Base-by-base conservation (phyloP, 306 rosid species). In the Trifolium fragiferum region DNA sequence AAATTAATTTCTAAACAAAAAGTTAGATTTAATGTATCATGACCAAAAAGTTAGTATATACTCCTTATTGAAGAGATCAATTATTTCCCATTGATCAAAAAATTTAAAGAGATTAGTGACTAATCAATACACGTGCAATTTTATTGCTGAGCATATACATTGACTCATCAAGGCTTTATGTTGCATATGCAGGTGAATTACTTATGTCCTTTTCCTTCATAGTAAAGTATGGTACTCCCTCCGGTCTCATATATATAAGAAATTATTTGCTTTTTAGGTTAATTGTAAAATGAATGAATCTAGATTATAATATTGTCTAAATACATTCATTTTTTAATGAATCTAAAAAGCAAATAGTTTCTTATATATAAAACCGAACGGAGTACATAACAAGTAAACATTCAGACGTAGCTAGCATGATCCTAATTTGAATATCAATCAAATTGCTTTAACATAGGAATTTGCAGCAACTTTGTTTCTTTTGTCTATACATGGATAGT, bases 91-190 rank as follows among this genome's bases (percentile, higher is more conserved):
- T 49, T n/a, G 55, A 49, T 49, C n/a, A 49, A 6, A 49, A n/a
- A 5, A 15, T 16, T 49, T 1, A 7, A 46, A 50, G 57, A 15
- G 21, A 50, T 50, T 50, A 41, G 25, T 60, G 76, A 62, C 66
- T 66, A 23, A 60, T 78, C 66, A 38, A 76, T 37, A 59, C 79
- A 80, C 79, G 84, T 75, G 84, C 68, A 63, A 23, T 69, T 70
- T 15, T 68, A 68, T 21, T 27, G 35, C 72, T 68, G 62, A 57
- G 25, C 71, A 35, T 59, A 13, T 12, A 44, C 50, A 74, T 68
- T 73, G 76, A 57, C 55, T 32, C 63, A 44, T 44, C 69, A 33
- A 66, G 79, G 68, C 66, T 79, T 60, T 61, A 40, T 60, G 80
- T 74, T 80, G 67, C n/a, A 68, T 32, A 55, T 30, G 60, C 60